Evolutionary conservation across 345 rosid genomes (phyloP).

Genomic region (Viola odorata): DNA sequence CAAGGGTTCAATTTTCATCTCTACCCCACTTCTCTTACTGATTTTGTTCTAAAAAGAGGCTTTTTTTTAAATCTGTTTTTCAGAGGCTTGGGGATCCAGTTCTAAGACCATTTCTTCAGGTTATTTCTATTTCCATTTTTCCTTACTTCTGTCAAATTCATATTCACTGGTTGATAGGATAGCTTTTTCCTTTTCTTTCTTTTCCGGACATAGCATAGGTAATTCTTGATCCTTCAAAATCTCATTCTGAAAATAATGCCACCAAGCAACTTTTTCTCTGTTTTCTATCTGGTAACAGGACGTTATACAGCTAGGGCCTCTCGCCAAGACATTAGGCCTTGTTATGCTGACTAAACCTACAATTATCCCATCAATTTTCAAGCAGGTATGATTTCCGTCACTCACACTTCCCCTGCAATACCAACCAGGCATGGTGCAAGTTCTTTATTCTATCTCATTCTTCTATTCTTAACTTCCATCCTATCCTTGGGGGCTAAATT

Average conservation of each 20-base stretch:
- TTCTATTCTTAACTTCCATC: too few species aligned
- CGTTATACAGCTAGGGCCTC: slow-evolving; percentile 77
- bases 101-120: slow-evolving; percentile 94
- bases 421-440: not conserved
- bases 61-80: slow-evolving; percentile 16
- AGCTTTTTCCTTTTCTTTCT: not conserved
- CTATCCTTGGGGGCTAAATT: too few species aligned
- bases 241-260: not conserved
- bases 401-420: not conserved
- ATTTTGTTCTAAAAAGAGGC: slow-evolving; percentile 7
- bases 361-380: slow-evolving; percentile 74
- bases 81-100: slow-evolving; percentile 82
- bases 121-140: slow-evolving; percentile 2
- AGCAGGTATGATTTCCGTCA: slow-evolving; percentile 42
- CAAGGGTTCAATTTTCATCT: not conserved
- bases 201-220: not conserved
- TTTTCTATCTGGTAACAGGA: slow-evolving; percentile 38
- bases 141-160: not conserved
- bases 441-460: not conserved
- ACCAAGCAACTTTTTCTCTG: not conserved
- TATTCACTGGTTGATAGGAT: not conserved
- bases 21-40: slow-evolving; percentile 1
- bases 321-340: slow-evolving; percentile 86
- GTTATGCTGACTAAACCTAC: slow-evolving; percentile 85
- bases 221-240: not conserved